Evolutionary conservation across 2,329 filamentous ascomycete genomes (phyloP), one percentile per base, ranked within the genome.

Genomic region (Aspergillus pseudotamarii): DNA sequence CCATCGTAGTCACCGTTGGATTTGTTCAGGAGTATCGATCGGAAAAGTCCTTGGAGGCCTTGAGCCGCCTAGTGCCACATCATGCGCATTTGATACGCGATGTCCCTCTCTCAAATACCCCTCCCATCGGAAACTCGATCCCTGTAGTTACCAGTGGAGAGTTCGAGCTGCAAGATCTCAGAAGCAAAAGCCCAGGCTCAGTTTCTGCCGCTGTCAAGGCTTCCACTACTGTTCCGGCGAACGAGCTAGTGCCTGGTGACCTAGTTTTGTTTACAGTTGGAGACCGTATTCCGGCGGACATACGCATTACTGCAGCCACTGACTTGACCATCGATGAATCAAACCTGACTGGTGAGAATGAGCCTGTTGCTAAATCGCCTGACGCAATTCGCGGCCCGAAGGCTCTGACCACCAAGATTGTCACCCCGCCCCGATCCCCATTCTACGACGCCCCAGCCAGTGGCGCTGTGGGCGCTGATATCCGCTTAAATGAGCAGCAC

Each of bases 11-110:
- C 28, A 91, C 91, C 0, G 95, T 99, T 48, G 95, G 94, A 2
- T 99, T 99, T 71, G 88, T 98, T 58, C 95, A 99, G 76, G 95
- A 99, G 79, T 99, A 99, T 77, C 86, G 95, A 63, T 98, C 95
- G 9, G 95, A 99, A 76, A 96, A 99, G 79, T 98, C 94, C 3
- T 88, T 99, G 68, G 95, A 99, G 78, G 95, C 95, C 23, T 83
- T 99, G 69, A 97, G 91, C 74, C 92, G 95, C 71, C 83, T 99
- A 30, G 94, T 99, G 0, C 96, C 95, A 32, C 96, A 98, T 76
- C 93, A 94, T 76, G 95, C 96, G 34, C 94, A 99, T 80, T 84
- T 98, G n/a, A 92, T 99, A 64, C 89, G 96, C 65, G 84, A 85
- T 58, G 64, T 78, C 10, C 73, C 76, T 30, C 63, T 71, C 10